Evolutionary conservation across 1,139 yeast genomes (phyloP).

Genomic region (Saccharomyces pastorianus): DNA sequence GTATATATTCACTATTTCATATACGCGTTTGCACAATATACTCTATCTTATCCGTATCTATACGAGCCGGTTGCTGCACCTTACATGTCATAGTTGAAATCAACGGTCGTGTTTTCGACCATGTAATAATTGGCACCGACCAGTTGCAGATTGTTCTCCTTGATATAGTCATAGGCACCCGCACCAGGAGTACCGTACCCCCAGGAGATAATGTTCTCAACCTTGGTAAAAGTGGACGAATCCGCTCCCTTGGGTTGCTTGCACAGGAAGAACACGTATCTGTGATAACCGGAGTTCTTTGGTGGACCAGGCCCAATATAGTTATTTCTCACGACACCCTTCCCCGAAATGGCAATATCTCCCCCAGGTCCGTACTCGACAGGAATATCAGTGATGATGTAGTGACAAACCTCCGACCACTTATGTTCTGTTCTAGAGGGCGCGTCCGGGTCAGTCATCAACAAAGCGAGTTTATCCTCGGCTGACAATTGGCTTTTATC

Average conservation of each 20-base stretch:
- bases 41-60: not conserved
- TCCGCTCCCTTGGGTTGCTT: conserved; percentile 43
- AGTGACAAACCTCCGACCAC: conserved; percentile 84
- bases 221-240: conserved; percentile 11
- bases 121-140: conserved; percentile 65
- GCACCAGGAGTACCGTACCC: conserved; percentile 68
- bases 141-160: conserved; percentile 51
- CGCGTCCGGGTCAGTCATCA: conserved; percentile 89
- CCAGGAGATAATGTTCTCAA: conserved; percentile 61
- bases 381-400: conserved; percentile 49
- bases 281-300: conserved; percentile 68
- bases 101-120: not conserved
- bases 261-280: conserved; percentile 68
- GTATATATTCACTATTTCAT: not conserved
- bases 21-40: not conserved
- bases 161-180: conserved; percentile 70
- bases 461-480: conserved; percentile 36
- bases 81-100: not conserved
- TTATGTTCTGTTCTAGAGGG: conserved; percentile 72
- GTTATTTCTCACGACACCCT: conserved; percentile 31
- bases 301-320: conserved; percentile 86
- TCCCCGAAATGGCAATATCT: conserved; percentile 10
- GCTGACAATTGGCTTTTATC: conserved; percentile 25
- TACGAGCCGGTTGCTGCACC: not conserved
- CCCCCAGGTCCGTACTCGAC: conserved; percentile 30